A percentile compares a stretch with the other conserved stretches of the same genome.
These are phyloP conservation scores for Ustilago vetiveriae DNA, from an alignment of 1,284 basidiomycete genomes.

Conservation along the genomic window DNA sequence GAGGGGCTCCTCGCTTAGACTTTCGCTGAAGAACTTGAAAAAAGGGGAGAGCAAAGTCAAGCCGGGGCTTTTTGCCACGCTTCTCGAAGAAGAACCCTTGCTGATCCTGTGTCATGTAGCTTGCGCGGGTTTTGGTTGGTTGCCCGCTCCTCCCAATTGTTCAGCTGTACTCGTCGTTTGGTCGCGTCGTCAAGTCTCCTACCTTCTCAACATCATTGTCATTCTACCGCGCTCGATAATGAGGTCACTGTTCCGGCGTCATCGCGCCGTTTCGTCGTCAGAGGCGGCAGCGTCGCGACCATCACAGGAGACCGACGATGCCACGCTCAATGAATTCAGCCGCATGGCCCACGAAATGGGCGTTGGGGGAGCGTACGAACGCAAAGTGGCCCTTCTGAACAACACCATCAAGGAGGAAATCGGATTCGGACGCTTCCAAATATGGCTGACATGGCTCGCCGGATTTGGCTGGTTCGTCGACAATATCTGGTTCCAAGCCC, in stretches of 20 bases:
- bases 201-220: neutral
- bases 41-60: neutral
- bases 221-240: neutral
- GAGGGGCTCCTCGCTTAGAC: slow-evolving; percentile 1
- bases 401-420: slow-evolving; percentile 66
- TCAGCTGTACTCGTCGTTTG: too few species aligned
- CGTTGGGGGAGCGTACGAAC: slow-evolving; percentile 51
- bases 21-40: neutral
- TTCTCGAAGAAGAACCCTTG: too few species aligned
- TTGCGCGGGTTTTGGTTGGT: too few species aligned
- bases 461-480: slow-evolving; percentile 73
- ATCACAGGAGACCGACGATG: slow-evolving; percentile 36
- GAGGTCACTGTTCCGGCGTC: slow-evolving; percentile 2
- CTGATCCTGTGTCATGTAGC: too few species aligned
- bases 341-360: slow-evolving; percentile 59
- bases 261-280: neutral
- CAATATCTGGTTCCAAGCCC: slow-evolving; percentile 59
- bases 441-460: slow-evolving; percentile 73
- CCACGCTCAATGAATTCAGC: slow-evolving; percentile 30
- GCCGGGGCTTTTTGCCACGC: neutral
- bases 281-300: neutral
- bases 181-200: too few species aligned
- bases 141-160: too few species aligned
- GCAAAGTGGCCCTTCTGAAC: slow-evolving; percentile 60
- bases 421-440: slow-evolving; percentile 75